phyloP scores from a whole-genome alignment of 176 grass and related monocot species.

The Musa troglodytarum region DNA sequence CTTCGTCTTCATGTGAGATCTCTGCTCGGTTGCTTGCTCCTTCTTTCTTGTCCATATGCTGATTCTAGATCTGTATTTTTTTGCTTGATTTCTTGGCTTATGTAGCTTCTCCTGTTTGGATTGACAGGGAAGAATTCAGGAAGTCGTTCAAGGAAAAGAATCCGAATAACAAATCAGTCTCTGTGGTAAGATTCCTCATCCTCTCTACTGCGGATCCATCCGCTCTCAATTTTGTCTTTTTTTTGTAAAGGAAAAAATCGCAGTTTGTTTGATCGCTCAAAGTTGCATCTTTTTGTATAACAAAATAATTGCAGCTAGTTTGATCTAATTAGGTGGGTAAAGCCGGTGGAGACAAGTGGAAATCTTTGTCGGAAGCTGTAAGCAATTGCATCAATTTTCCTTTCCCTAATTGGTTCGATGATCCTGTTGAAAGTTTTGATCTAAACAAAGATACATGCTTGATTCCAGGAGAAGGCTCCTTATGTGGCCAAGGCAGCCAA shows the following conservation, averaged over 20 bases:
- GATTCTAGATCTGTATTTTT: not conserved
- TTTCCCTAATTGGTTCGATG: not conserved
- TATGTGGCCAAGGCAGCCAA: constrained; percentile 73
- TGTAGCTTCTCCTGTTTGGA: not conserved
- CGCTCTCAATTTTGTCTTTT: not conserved
- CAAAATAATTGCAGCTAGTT: not conserved
- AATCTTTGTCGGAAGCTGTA: constrained; percentile 72
- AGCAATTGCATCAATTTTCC: not conserved
- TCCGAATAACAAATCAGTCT: constrained; percentile 21
- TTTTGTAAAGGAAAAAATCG: too few species aligned
- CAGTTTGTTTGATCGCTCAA: too few species aligned
- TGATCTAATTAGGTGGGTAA: constrained; percentile 61
- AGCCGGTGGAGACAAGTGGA: constrained; percentile 92
- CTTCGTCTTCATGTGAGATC: constrained; percentile 21
- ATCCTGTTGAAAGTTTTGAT: not conserved
- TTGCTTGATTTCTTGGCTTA: not conserved
- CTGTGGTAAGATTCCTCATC: not conserved
- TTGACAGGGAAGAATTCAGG: constrained; percentile 24
- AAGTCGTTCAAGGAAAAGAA: constrained; percentile 21
- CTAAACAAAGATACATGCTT: not conserved
- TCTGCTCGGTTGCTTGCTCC: not conserved
- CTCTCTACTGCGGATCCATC: not conserved
- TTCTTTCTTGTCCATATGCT: not conserved
- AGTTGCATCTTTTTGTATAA: not conserved
- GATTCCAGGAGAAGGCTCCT: constrained; percentile 69